A percentile compares a stretch with the other conserved stretches of the same genome.
These are phyloP conservation scores for Juglanconis sp. DNA, from an alignment of 2,329 filamentous ascomycete species.

Conservation along the genomic window DNA sequence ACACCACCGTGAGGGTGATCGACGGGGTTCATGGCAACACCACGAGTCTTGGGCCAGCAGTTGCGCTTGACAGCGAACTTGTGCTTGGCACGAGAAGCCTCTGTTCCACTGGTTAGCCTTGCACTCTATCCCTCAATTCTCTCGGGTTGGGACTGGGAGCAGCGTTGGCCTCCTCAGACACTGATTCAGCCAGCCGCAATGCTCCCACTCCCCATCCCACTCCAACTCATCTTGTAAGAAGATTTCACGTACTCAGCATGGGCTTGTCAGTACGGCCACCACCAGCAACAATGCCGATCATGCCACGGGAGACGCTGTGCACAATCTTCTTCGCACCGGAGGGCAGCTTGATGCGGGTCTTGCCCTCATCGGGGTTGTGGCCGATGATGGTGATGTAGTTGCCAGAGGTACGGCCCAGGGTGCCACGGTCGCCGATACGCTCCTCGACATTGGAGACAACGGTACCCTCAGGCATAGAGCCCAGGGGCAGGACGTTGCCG, in stretches of 20 bases:
- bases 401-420: conserved; percentile 93
- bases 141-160: not conserved
- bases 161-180: not conserved
- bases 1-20: conserved; percentile 97
- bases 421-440: conserved; percentile 95
- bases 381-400: conserved; percentile 99
- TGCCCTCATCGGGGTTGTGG: conserved; percentile 98
- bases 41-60: conserved; percentile 99
- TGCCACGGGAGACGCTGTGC: conserved; percentile 86
- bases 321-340: conserved; percentile 99
- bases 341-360: conserved; percentile 99
- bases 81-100: conserved; percentile 99
- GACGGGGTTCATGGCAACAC: conserved; percentile 99
- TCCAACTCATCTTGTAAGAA: not conserved
- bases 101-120: conserved; percentile 51
- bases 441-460: conserved; percentile 99
- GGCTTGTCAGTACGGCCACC: conserved; percentile 99
- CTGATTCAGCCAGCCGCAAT: not conserved
- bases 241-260: conserved; percentile 70
- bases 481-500: conserved; percentile 94
- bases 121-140: not conserved
- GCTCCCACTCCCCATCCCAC: conserved; percentile 17
- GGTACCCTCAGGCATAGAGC: conserved; percentile 96
- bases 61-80: conserved; percentile 99
- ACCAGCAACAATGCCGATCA: conserved; percentile 99